Evolutionary conservation across 2,329 filamentous ascomycete genomes (phyloP), one percentile per base, ranked within the genome.

Genomic region (Aspergillus clavatus): DNA sequence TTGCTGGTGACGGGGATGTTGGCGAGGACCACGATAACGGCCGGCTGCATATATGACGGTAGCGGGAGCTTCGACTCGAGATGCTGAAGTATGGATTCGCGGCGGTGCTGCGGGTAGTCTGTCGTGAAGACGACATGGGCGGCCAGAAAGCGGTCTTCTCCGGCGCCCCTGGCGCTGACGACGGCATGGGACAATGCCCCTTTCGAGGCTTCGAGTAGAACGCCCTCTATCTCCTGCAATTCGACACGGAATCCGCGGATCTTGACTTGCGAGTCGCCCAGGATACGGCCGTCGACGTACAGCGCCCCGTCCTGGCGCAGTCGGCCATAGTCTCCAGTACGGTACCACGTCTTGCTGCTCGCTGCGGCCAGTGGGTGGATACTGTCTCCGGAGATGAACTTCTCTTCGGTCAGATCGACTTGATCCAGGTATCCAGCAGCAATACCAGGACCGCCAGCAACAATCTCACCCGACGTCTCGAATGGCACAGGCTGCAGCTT

Each of bases 141-240:
- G 11, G 69, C 60, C 0, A 72, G 55, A 26, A 65, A 54, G 14
- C 29, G 27, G n/a, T n/a, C 18, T 41, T 24, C 7, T 60, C 44
- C 8, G 41, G 33, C 8, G 39, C 51, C n/a, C n/a, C n/a, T n/a
- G n/a, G n/a, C n/a, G n/a, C 53, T 46, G 23, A 61, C n/a, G 12
- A 59, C 46, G 5, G 69, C 63, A 2, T 2, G 67, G 54, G 3
- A 38, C 33, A 2, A 71, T 27, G 51, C 35, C 7, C 55, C 51
- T 1, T 48, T 23, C 1, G 58, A 47, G 14, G 50, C 46, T 1
- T 46, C 12, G 1, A 66, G 10, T 27, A 71, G 57, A n/a, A 37
- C 48, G 14, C 41, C 53, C 27, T 65, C 65, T 21, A 76, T 61
- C 2, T 78, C 76, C 1, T 54, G 49, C 2, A 79, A 57, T 11